These are phyloP conservation scores for Penicillium sp. DNA, from an alignment of 2,329 filamentous ascomycete species.

Conservation along the genomic window DNA sequence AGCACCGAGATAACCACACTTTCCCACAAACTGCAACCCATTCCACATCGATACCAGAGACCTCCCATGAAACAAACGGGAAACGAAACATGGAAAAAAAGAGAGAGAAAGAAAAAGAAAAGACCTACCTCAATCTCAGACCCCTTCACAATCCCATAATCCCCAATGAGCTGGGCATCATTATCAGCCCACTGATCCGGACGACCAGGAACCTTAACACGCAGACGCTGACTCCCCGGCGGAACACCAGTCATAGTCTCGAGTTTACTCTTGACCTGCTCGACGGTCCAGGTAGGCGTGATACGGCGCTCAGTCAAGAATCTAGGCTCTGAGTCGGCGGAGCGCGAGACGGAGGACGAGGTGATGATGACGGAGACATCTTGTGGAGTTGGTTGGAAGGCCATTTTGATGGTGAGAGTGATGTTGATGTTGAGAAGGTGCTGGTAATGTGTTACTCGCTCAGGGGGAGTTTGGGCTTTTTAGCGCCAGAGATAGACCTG, in stretches of 20 bases:
- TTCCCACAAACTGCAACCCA: background rate
- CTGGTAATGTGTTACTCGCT: background rate
- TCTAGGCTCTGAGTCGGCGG: slow-evolving; percentile 35
- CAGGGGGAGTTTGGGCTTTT: slow-evolving; percentile 3
- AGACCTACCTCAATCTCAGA: slow-evolving; percentile 51
- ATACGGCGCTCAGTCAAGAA: slow-evolving; percentile 84
- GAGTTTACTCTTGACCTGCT: slow-evolving; percentile 81
- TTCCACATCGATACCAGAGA: background rate
- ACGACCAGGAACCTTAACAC: slow-evolving; percentile 67
- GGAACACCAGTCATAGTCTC: slow-evolving; percentile 94
- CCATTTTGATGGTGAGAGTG: slow-evolving; percentile 33
- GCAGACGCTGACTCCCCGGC: slow-evolving; percentile 76
- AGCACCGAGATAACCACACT: background rate
- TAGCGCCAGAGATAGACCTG: background rate
- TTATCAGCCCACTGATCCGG: slow-evolving; percentile 68
- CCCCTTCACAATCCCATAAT: slow-evolving; percentile 50
- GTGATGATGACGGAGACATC: slow-evolving; percentile 51
- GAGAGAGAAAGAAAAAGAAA: background rate
- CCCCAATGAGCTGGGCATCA: slow-evolving; percentile 72
- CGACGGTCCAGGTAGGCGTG: slow-evolving; percentile 88
- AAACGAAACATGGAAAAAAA: slow-evolving; percentile 1
- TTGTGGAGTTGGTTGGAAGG: slow-evolving; percentile 45
- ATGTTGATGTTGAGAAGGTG: background rate
- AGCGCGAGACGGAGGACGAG: slow-evolving; percentile 32
- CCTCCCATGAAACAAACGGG: background rate